Evolutionary conservation across 345 rosid genomes (phyloP).

Genomic region (Salix brachista): DNA sequence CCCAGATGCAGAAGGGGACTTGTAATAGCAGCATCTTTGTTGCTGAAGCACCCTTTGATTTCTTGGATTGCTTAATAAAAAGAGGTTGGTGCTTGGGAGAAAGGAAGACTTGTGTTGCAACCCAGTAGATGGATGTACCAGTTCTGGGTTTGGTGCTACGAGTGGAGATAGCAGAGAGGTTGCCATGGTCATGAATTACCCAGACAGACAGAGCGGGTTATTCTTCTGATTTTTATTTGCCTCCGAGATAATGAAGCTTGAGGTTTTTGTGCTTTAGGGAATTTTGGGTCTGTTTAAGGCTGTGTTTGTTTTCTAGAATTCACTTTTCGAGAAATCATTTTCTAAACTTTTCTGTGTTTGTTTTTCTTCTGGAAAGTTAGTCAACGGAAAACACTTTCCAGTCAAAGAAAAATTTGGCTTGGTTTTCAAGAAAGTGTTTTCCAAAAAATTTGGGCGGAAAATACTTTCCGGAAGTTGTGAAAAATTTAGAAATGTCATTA

Average conservation of each 20-base stretch:
- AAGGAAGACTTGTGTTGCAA: conserved; percentile 39
- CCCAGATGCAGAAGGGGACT: conserved; percentile 40
- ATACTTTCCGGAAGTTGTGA: too few relatives aligned
- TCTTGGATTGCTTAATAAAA: conserved; percentile 12
- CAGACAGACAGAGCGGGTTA: neutral
- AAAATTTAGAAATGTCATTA: too few relatives aligned
- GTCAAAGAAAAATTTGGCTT: too few relatives aligned
- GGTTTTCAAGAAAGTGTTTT: too few relatives aligned
- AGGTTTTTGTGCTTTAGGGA: conserved; percentile 1
- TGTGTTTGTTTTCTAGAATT: too few relatives aligned
- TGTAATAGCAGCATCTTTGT: conserved; percentile 18
- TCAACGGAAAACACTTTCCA: too few relatives aligned
- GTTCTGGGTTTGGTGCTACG: conserved; percentile 36
- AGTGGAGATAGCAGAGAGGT: conserved; percentile 47
- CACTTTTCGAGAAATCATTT: too few relatives aligned
- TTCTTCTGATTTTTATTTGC: neutral
- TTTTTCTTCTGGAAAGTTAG: too few relatives aligned
- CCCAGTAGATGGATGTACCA: conserved; percentile 14
- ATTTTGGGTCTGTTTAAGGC: neutral
- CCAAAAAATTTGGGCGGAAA: too few relatives aligned
- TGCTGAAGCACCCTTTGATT: conserved; percentile 13
- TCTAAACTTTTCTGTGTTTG: too few relatives aligned
- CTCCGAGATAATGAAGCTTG: neutral
- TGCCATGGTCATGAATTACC: conserved; percentile 41
- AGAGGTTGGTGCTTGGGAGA: conserved; percentile 38